Percentiles rank a stretch among this genome's conserved stretches.
Evolutionary conservation across 2,329 filamentous ascomycete genomes (phyloP).

Genomic region (Diplodia sapinea): DNA sequence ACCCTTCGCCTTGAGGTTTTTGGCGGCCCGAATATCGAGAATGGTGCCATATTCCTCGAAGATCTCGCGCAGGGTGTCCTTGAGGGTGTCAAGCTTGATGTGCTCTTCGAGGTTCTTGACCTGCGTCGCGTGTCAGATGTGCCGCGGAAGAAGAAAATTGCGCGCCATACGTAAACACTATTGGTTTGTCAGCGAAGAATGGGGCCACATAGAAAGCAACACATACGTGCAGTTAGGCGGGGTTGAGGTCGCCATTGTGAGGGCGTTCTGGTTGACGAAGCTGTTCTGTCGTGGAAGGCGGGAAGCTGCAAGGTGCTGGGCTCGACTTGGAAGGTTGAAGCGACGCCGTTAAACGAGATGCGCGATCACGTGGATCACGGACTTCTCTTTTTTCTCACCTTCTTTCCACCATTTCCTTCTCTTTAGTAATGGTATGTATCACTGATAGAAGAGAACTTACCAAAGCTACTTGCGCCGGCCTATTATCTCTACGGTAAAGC

Average conservation of each 20-base stretch:
- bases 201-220: background rate
- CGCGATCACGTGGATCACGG: background rate
- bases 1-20: constrained; percentile 87
- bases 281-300: background rate
- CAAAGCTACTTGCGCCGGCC: too few relatives aligned
- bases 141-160: background rate
- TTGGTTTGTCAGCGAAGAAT: background rate
- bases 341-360: constrained; percentile 6
- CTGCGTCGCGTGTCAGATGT: constrained; percentile 21
- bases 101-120: constrained; percentile 89
- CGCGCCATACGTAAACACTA: constrained; percentile 24
- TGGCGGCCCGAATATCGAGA: constrained; percentile 85
- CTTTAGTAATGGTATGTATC: too few relatives aligned
- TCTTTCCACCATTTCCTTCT: too few relatives aligned
- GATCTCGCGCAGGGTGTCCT: constrained; percentile 73
- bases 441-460: too few relatives aligned
- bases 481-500: too few relatives aligned
- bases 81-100: constrained; percentile 79
- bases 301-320: constrained; percentile 4
- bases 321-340: constrained; percentile 9
- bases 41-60: constrained; percentile 90
- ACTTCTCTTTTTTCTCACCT: too few relatives aligned
- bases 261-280: background rate
- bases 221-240: constrained; percentile 28
- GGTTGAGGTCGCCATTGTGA: constrained; percentile 3